These are phyloP conservation scores for Rostrohypoxylon terebratum DNA, from an alignment of 495 filamentous ascomycete species.

Conservation along the genomic window DNA sequence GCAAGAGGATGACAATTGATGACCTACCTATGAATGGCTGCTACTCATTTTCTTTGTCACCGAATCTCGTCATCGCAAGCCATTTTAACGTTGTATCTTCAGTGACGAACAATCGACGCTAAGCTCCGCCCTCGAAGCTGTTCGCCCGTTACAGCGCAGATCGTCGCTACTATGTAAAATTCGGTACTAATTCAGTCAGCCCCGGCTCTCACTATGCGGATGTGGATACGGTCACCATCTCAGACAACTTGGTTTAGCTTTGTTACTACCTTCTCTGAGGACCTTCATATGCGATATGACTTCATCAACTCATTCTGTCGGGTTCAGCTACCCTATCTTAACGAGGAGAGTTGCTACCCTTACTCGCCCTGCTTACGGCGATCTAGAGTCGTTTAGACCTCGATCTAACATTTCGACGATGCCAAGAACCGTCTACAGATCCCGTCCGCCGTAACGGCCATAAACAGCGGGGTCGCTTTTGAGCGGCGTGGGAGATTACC, in stretches of 20 bases:
- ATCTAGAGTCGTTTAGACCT: not conserved
- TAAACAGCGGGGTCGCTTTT: slow-evolving; percentile 25
- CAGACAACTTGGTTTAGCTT: not conserved
- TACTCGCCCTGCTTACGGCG: not conserved
- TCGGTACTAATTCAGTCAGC: slow-evolving; percentile 22
- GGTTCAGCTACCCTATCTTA: slow-evolving; percentile 20
- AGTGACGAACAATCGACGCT: slow-evolving; percentile 13
- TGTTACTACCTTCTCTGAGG: not conserved
- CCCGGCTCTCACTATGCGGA: slow-evolving; percentile 11
- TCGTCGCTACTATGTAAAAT: slow-evolving; percentile 21
- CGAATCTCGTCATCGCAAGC: slow-evolving; percentile 35
- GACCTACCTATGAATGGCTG: slow-evolving; percentile 4
- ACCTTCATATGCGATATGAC: slow-evolving; percentile 28
- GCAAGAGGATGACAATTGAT: slow-evolving; percentile 4
- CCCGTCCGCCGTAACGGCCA: slow-evolving; percentile 27
- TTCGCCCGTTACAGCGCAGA: slow-evolving; percentile 31
- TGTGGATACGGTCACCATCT: slow-evolving; percentile 3
- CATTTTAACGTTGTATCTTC: slow-evolving; percentile 25
- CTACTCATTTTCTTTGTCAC: slow-evolving; percentile 20
- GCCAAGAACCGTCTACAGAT: slow-evolving; percentile 17
- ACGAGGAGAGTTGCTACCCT: not conserved
- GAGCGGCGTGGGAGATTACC: slow-evolving; percentile 35
- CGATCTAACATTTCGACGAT: slow-evolving; percentile 24
- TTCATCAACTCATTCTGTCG: slow-evolving; percentile 29
- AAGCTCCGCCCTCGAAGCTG: slow-evolving; percentile 17